phyloP scores from a whole-genome alignment of 768 basidiomycete genomes.

The Calocybe gangraenosa region DNA sequence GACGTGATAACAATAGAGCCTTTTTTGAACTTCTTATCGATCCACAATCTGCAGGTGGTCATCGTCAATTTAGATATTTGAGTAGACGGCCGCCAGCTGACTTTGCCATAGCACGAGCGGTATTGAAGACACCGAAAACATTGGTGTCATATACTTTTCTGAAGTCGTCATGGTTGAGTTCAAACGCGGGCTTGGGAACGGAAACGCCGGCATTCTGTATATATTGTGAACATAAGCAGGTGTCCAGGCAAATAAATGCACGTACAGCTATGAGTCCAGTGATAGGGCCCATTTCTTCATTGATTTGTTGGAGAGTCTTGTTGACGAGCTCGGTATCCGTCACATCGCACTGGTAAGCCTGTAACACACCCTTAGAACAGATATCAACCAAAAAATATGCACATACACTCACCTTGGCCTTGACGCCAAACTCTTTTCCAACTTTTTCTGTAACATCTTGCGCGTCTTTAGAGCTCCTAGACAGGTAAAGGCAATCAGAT shows the following conservation, averaged over 20 bases:
- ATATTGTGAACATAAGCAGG: background rate
- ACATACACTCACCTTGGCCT: conserved; percentile 33
- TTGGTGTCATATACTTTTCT: conserved; percentile 51
- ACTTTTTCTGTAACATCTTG: conserved; percentile 43
- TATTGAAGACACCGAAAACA: conserved; percentile 65
- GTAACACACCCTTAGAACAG: no score
- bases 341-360: conserved; percentile 66
- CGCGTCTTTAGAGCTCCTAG: conserved; percentile 45
- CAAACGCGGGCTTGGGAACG: conserved; percentile 56
- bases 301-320: conserved; percentile 42
- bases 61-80: background rate
- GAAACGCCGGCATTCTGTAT: conserved; percentile 59
- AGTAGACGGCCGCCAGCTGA: conserved; percentile 19
- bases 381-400: background rate
- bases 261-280: conserved; percentile 54
- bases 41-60: conserved; percentile 38
- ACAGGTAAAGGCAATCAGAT: background rate
- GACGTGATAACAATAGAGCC: conserved; percentile 63
- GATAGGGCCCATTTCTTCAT: conserved; percentile 44
- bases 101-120: conserved; percentile 54
- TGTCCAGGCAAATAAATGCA: conserved; percentile 3
- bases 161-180: conserved; percentile 55
- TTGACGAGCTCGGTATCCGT: conserved; percentile 39
- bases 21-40: conserved; percentile 22
- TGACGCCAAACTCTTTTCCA: conserved; percentile 38